Percentiles rank a stretch among this genome's conserved stretches.
Evolutionary conservation across 208 protist species (phyloP).

Genomic region (Leishmania arabica): DNA sequence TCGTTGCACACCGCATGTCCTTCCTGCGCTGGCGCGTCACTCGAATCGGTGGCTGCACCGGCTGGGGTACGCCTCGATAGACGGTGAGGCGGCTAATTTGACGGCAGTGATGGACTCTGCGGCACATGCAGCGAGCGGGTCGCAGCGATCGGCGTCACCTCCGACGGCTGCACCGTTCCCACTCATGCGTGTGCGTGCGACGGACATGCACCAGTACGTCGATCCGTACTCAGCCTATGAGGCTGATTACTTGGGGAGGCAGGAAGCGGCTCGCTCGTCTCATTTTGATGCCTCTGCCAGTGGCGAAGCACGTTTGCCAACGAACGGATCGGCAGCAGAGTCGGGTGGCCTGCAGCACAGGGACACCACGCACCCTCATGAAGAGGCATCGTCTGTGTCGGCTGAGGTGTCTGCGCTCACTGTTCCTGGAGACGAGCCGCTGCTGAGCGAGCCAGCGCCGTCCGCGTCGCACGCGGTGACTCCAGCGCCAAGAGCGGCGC

Average conservation of each 20-base stretch:
- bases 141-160: neutral
- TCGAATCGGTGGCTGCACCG: slow-evolving; percentile 14
- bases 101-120: neutral
- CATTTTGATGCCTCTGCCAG: neutral
- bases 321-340: neutral
- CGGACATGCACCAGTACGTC: slow-evolving; percentile 17
- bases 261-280: neutral
- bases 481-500: neutral
- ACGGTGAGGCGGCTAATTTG: neutral
- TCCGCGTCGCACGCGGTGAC: neutral
- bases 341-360: slow-evolving; percentile 9
- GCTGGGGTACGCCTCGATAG: slow-evolving; percentile 12
- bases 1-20: slow-evolving; percentile 43
- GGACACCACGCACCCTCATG: slow-evolving; percentile 19
- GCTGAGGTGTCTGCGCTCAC: slow-evolving; percentile 35
- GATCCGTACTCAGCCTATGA: slow-evolving; percentile 31
- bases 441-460: neutral
- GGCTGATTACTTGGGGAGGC: neutral
- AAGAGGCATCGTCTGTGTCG: slow-evolving; percentile 19
- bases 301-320: neutral
- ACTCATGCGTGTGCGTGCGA: slow-evolving; percentile 6
- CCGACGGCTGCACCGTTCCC: neutral
- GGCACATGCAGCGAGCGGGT: neutral
- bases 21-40: slow-evolving; percentile 35
- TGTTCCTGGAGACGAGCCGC: neutral